A percentile compares a stretch with the other conserved stretches of the same genome.
phyloP scores from a whole-genome alignment of 257 asterid species.

The Ajuga chamaepitys region DNA sequence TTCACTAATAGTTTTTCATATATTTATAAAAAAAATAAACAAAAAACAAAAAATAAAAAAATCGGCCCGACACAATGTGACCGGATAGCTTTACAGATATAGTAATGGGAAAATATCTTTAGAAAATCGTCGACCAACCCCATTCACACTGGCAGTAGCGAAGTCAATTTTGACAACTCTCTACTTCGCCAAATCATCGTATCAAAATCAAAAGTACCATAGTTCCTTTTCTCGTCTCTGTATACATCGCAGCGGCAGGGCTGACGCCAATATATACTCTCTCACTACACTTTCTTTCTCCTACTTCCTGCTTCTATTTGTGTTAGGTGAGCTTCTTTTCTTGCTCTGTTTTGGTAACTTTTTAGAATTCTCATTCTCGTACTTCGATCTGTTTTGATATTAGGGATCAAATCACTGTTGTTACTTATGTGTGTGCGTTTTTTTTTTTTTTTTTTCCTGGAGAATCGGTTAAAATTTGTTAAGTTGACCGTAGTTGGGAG shows the following conservation, averaged over 20 bases:
- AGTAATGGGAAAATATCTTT: too few species aligned
- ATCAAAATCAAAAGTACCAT: neutral
- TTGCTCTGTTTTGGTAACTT: neutral
- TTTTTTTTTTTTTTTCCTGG: neutral
- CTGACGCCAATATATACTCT: neutral
- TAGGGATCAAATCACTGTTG: neutral
- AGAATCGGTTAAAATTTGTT: neutral
- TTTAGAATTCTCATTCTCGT: neutral
- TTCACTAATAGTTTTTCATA: too few species aligned
- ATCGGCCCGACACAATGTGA: too few species aligned
- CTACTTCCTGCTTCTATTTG: conserved; percentile 9
- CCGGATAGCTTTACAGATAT: too few species aligned
- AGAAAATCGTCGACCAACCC: neutral
- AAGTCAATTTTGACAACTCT: conserved; percentile 16
- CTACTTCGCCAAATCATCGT: neutral
- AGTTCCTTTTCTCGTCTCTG: neutral
- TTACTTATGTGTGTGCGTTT: too few species aligned
- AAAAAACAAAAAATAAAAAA: too few species aligned
- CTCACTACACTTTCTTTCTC: conserved; percentile 3
- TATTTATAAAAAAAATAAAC: too few species aligned
- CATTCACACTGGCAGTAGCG: neutral
- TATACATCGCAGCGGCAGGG: neutral
- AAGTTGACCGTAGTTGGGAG: neutral
- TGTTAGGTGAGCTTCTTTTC: conserved; percentile 7
- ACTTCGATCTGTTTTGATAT: conserved; percentile 8